Base-by-base conservation (phyloP, 306 rosid genomes). In the Purshia tridentata region DNA sequence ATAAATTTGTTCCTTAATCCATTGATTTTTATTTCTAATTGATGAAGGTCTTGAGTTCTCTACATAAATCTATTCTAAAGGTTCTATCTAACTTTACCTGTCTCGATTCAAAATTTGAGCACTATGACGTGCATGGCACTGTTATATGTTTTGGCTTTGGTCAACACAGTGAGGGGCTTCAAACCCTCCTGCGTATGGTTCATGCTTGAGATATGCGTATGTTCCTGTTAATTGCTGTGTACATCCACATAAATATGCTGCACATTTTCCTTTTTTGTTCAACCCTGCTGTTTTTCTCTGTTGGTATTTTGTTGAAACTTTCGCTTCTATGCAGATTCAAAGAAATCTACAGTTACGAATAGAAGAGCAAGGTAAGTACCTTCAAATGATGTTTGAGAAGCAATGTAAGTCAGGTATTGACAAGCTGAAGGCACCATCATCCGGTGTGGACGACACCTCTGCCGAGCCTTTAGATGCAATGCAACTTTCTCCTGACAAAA, bases 341-440 rank as follows among this genome's bases (percentile, higher is more conserved):
- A 86, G 99, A 83, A 95, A 86, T 83, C 86, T 95, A 70, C 99
- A 95, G 84, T 66, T 95, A 83, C 87, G 99, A 70, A 91, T 95
- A 77, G 99, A 95, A 88, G 99, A 95, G 75, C 99, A 95, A 75
- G 99, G 99, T 69, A 87, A 85, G 85, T 84, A 76, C 80, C 96
- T 95, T 68, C 99, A 95, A 70, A 92, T 84, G 96, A 92, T 95
- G 93, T 91, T 95, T 77, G 98, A 95, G 86, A 87, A 91, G 79
- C 98, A 93, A 72, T 80, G 84, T 82, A 80, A 84, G 67, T 63
- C 90, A 1, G 75, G 85, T 42, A 55, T 56, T 53, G 82, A 81
- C 72, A 78, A 66, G 78, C 62, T 68, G 6, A 86, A 81, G 69
- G 47, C 69, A 52, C 57, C 88, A 8, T 55, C 80, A 37, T 74